Evolutionary conservation across 1,284 basidiomycete genomes (phyloP).

Genomic region (Dichomitus squalens): DNA sequence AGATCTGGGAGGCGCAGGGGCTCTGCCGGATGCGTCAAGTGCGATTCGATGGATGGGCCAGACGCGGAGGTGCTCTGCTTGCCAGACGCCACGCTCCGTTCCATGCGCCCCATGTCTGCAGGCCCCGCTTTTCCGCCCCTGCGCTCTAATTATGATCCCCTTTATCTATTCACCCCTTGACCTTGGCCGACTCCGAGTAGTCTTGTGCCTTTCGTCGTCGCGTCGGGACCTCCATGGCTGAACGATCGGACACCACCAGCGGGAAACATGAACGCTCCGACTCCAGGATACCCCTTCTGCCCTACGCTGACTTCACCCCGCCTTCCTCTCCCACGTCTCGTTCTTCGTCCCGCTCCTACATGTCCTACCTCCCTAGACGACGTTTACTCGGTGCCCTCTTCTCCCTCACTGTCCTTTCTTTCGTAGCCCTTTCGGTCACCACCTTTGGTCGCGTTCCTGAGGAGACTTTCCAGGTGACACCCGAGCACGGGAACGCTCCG

Average conservation of each 20-base stretch:
- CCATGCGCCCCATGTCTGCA: not conserved
- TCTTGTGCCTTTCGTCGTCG: not conserved
- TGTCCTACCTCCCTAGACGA: conserved; percentile 22
- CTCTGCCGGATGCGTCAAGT: not conserved
- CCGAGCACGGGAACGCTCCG: conserved; percentile 26
- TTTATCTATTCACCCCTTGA: not conserved
- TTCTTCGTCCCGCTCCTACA: conserved; percentile 12
- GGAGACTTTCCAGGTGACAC: not conserved
- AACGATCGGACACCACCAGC: conserved; percentile 7
- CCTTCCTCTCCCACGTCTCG: conserved; percentile 18
- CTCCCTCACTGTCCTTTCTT: conserved; percentile 37
- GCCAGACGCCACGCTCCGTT: not conserved
- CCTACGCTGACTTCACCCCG: conserved; percentile 23
- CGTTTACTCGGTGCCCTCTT: conserved; percentile 29
- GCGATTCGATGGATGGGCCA: not conserved
- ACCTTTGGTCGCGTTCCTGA: conserved; percentile 4
- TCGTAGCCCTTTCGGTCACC: conserved; percentile 32
- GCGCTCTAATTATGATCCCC: not conserved
- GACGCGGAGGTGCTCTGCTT: not conserved
- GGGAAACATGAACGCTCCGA: conserved; percentile 25
- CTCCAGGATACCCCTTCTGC: conserved; percentile 32
- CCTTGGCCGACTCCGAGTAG: not conserved
- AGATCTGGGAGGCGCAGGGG: not conserved
- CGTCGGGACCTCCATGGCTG: conserved; percentile 5
- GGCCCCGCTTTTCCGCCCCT: conserved; percentile 8